These are phyloP conservation scores for Prunus salicina DNA, from an alignment of 306 rosid species.

Conservation along the genomic window DNA sequence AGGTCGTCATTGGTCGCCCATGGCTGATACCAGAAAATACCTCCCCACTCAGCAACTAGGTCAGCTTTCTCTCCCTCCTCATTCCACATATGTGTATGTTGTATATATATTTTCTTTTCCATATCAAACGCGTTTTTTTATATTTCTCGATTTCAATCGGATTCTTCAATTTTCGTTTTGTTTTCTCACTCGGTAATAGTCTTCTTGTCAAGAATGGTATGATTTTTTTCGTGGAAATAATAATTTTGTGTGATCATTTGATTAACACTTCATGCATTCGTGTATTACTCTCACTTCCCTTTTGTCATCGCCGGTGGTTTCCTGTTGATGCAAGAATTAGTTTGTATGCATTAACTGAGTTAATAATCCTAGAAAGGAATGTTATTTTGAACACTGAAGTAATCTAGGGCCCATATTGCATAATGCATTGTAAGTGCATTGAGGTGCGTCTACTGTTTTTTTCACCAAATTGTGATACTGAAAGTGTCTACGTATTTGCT, in stretches of 20 bases:
- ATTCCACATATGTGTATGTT: background rate
- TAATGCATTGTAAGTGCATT: background rate
- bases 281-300: background rate
- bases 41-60: conserved; percentile 47
- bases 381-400: background rate
- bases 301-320: background rate
- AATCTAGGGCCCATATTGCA: background rate
- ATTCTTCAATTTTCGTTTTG: background rate
- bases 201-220: background rate
- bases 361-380: background rate
- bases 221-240: background rate
- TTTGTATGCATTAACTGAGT: background rate
- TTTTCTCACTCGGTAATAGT: background rate
- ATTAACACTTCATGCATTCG: background rate
- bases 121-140: background rate
- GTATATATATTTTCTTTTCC: background rate
- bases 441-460: background rate
- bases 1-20: conserved; percentile 15
- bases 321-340: background rate
- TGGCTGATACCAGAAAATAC: conserved; percentile 46
- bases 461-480: background rate
- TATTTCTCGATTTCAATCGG: background rate
- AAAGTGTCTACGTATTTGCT: background rate
- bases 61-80: conserved; percentile 12
- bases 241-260: background rate